Evolutionary conservation across 768 basidiomycete species (phyloP), one percentile per base, ranked within the genome.

Genomic region (Dioszegia crocea): DNA sequence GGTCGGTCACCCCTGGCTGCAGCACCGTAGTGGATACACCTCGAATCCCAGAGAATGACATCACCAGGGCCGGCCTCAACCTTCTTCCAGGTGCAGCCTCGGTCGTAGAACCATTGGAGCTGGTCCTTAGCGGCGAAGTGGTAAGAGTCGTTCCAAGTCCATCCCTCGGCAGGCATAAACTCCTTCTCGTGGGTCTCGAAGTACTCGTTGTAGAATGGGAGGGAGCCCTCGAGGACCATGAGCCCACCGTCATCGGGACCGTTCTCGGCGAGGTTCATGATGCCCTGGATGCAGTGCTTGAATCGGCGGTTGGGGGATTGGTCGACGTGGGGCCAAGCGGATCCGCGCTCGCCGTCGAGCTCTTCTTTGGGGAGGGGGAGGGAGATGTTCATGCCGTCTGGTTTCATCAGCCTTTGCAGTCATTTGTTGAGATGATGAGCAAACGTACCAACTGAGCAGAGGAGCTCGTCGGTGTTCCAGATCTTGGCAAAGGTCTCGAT

Each of bases 211-310:
- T 75, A 75, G 12, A 77, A 56, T 14, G 61, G 61, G 23, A 71
- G 63, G 5, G 72, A 73, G 6, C 76, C 76, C 36, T 70, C 62
- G 58, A 80, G 75, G 47, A 79, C 74, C 67, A 77, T 72, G 1
- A 79, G 64, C 10, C 78, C 78, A 24, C 78, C 78, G 44, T 79
- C 78, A 38, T 76, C 60, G 2, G 74, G 73, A 9, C 78, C 78
- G 61, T 76, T 77, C 29, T 64, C 59, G 19, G 59, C 65, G 23
- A 74, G 64, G 39, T 74, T 74, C 44, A 66, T 60, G 47, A 75
- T 71, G 31, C 73, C 73, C 51, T 75, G 73, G 12, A 75, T 53
- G 43, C 65, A 64, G 31, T 70, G 59, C 24, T 59, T 56, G 49
- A 50, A 53, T 16, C 49, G 61, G 19, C 66, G 57, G 48, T 68